Evolutionary conservation across 2,329 filamentous ascomycete genomes (phyloP), one percentile per base, ranked within the genome.

Genomic region (Colletotrichum aenigma): DNA sequence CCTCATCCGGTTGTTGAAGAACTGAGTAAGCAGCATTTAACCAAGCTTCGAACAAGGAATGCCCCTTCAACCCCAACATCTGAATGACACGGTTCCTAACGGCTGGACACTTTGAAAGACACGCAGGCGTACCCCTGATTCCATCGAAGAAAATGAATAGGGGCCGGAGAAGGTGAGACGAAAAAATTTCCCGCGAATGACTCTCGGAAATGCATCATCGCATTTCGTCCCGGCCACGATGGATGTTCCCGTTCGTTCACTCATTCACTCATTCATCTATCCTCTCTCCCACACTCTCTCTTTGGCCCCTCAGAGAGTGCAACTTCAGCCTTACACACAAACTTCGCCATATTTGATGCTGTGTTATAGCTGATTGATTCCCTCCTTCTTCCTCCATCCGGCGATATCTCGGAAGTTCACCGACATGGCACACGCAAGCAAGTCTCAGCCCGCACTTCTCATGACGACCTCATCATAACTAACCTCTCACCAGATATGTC

Each of bases 71-170:
- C 43, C n/a, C 21, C 12, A 55, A 32, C 34, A 15, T 18, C 38
- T 43, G 38, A 52, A 74, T 74, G 74, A 76, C 74, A 76, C 74
- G 18, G 18, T 38, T 65, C 73, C 34, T 28, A 15, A 43, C 26
- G 13, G 30, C 58, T 34, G 24, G 58, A 64, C 64, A 58, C 34
- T 26, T 48, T 60, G 34, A 32, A 52, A 74, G 74, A 74, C 70
- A 76, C 32, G 28, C 74, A 74, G 74, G 74, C 70, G 21, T 69
- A 74, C 48, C 74, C 74, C 58, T 64, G 74, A 30, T n/a, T 21
- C 8, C 15, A 16, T 9, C 18, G 13, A 18, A 32, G 13, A 9
- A 12, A 8, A 18, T 21, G 18, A 65, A 69, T 69, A 76, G 74
- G 70, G 74, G 70, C 38, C 70, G 65, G 34, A 32, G 32, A 64